Conservation (phyloP, 192 early-diverging fungal genomes). For the Backusella psychrophila region DNA sequence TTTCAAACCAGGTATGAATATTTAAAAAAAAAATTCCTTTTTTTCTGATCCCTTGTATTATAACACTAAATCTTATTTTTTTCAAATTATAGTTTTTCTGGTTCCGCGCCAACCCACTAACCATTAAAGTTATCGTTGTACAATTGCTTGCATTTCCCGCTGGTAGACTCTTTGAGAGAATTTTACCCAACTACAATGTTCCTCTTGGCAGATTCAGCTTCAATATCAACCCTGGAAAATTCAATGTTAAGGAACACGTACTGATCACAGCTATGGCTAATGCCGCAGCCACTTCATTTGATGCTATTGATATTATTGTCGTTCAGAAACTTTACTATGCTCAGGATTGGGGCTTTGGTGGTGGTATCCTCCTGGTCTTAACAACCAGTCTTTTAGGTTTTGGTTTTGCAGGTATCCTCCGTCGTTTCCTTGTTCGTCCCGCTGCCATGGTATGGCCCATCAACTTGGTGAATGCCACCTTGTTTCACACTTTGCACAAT, state of each 20-base stretch:
- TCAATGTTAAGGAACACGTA: slow-evolving; percentile 88
- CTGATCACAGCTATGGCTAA: slow-evolving; percentile 78
- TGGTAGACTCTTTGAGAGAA: slow-evolving; percentile 61
- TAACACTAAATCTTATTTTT: background rate
- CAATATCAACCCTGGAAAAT: slow-evolving; percentile 80
- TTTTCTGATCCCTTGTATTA: background rate
- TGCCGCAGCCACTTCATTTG: slow-evolving; percentile 66
- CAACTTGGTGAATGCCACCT: slow-evolving; percentile 49
- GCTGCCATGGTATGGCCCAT: slow-evolving; percentile 49
- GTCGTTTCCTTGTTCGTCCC: slow-evolving; percentile 44
- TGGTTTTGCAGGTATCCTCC: slow-evolving; percentile 39
- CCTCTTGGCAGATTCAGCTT: slow-evolving; percentile 45
- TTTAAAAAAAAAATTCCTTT: background rate
- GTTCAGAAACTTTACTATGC: slow-evolving; percentile 70
- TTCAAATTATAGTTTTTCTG: slow-evolving; percentile 61
- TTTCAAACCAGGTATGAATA: slow-evolving; percentile 56
- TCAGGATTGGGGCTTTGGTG: slow-evolving; percentile 59
- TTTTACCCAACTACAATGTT: slow-evolving; percentile 56
- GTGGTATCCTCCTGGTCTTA: slow-evolving; percentile 64
- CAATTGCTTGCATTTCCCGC: slow-evolving; percentile 75
- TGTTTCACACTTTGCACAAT: slow-evolving; percentile 47
- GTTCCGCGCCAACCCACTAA: slow-evolving; percentile 82
- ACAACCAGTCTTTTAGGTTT: slow-evolving; percentile 59
- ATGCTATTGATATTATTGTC: slow-evolving; percentile 75
- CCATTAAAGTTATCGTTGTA: slow-evolving; percentile 67